Evolutionary conservation across 768 basidiomycete genomes (phyloP).

Genomic region (Calocera cornea): DNA sequence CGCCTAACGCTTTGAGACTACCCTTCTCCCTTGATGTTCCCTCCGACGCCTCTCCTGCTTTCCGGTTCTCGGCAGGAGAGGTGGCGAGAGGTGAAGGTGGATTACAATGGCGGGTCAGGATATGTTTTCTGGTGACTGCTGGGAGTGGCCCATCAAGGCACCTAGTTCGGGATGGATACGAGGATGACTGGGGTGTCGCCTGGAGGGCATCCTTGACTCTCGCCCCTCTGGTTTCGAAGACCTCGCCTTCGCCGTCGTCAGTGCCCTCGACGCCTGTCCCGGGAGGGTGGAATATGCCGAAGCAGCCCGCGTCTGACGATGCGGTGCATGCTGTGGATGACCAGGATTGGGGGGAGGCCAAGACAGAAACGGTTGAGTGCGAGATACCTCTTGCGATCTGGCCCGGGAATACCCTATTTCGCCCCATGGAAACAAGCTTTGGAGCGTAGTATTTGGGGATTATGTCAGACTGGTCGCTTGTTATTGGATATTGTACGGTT

Average conservation of each 20-base stretch:
- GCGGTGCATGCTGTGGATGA: conserved; percentile 23
- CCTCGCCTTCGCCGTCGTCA: conserved; percentile 12
- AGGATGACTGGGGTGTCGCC: conserved; percentile 59
- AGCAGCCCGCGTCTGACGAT: conserved; percentile 13
- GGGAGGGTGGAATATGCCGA: conserved; percentile 41
- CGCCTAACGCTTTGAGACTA: conserved; percentile 56
- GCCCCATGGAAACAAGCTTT: conserved; percentile 63
- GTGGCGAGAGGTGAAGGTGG: conserved; percentile 40
- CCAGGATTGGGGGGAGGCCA: conserved; percentile 49
- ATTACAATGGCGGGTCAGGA: conserved; percentile 75
- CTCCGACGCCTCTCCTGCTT: conserved; percentile 77
- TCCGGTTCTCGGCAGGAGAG: conserved; percentile 30
- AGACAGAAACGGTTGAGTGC: conserved; percentile 82
- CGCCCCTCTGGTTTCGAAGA: conserved; percentile 40
- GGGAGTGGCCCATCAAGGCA: conserved; percentile 39
- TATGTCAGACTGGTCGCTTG: too few species aligned
- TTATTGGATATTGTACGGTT: too few species aligned
- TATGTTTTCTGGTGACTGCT: conserved; percentile 74
- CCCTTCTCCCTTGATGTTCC: conserved; percentile 88
- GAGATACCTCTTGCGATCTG: conserved; percentile 81
- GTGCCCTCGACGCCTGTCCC: conserved; percentile 34
- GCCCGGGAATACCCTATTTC: conserved; percentile 81
- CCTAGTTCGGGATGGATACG: conserved; percentile 41
- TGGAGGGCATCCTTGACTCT: conserved; percentile 47
- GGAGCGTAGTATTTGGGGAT: conserved; percentile 36